Base-by-base conservation (phyloP, 2,329 filamentous ascomycete genomes). In the Gnomoniopsis sp. region DNA sequence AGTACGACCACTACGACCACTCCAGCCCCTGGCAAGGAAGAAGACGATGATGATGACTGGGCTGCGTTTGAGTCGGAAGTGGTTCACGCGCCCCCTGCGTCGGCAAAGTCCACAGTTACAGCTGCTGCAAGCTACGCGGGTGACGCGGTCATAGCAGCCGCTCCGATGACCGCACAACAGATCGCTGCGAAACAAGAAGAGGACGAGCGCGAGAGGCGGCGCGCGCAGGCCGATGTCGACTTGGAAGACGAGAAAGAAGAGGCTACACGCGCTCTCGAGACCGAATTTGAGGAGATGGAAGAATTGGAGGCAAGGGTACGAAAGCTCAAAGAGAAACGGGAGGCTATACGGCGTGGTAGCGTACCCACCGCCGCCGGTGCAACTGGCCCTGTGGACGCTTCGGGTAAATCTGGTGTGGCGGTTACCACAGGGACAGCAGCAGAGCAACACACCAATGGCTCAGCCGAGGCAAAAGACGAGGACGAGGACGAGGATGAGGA, bases 221-320 rank as follows among this genome's bases (percentile, higher is more conserved):
- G 86, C 55, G 78, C 78, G 1, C 78, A 83, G 46, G 76, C 75
- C 1, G 86, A 89, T 30, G 70, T 75, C 3, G 76, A 84, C 65
- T 69, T 86, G 1, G 82, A 82, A 58, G 88, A 87, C 43, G 89
- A 92, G 69, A 83, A 83, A 57, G 90, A 95, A 69, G 90, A 95
- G 66, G 90, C 90, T 1, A 83, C 82, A 46, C 80, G 88, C 22
- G 85, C 88, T 33, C 74, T 93, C 58, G 88, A 91, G 71, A 84
- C 87, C 44, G 90, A 93, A 71, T 89, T 93, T 64, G 89, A 91
- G 59, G 87, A 92, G 69, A 93, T 93, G 90, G 87, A 89, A 68
- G 84, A 87, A 68, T 79, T 93, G 49, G 90, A 93, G 71, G 83
- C 84, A 53, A 82, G 89, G 7, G 88, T 93, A 14, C 79, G 80